phyloP scores from a whole-genome alignment of 116 monocot species.

The Trichopus zeylanicus region DNA sequence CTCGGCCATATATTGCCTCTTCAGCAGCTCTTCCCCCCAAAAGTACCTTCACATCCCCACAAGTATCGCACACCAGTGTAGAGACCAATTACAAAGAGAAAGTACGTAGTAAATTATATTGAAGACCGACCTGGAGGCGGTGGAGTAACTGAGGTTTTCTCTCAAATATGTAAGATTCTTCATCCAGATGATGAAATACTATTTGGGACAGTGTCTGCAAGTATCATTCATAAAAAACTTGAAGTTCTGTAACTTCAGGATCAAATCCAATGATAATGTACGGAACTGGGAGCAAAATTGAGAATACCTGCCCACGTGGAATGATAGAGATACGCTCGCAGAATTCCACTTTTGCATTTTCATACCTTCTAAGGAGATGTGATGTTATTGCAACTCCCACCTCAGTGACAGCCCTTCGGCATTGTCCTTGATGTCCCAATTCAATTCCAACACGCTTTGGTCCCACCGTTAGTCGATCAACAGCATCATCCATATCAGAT shows the following conservation, averaged over 20 bases:
- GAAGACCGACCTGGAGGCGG: conserved; percentile 60
- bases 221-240: background rate
- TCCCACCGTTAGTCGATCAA: conserved; percentile 74
- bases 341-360: conserved; percentile 71
- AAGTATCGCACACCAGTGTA: background rate
- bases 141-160: conserved; percentile 70
- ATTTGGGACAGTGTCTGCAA: conserved; percentile 80
- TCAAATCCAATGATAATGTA: background rate
- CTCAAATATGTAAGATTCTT: conserved; percentile 80
- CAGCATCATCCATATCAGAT: conserved; percentile 80
- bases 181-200: conserved; percentile 80
- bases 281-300: background rate
- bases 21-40: conserved; percentile 85
- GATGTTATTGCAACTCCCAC: conserved; percentile 79
- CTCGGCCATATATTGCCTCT: conserved; percentile 71
- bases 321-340: conserved; percentile 85
- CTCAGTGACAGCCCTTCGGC: conserved; percentile 65
- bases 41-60: conserved; percentile 34
- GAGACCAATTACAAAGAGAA: background rate
- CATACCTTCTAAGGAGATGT: conserved; percentile 62
- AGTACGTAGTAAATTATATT: background rate
- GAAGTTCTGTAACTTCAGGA: background rate
- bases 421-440: conserved; percentile 80
- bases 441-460: conserved; percentile 62
- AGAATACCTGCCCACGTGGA: conserved; percentile 70